Conservation (phyloP, 495 filamentous ascomycete genomes). For the Lophium mytilinum region DNA sequence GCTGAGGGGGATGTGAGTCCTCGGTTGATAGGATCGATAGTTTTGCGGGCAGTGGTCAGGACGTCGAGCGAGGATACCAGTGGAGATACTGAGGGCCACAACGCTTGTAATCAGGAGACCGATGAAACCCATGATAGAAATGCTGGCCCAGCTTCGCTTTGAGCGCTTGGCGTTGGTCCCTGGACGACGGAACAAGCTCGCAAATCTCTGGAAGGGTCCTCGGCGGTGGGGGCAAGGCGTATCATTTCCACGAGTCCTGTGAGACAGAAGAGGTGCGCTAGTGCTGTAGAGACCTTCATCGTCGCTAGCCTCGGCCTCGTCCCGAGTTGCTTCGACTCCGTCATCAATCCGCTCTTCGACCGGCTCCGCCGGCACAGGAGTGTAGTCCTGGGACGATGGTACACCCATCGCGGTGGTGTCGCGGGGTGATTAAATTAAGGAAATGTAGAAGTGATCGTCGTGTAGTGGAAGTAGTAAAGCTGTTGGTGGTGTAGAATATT, state of each 20-base stretch:
- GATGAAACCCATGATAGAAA: constrained; percentile 1
- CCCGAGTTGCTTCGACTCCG: neutral
- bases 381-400: constrained; percentile 3
- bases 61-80: constrained; percentile 4
- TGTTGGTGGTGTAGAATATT: neutral
- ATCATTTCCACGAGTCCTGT: constrained; percentile 5
- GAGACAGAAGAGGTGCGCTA: constrained; percentile 9
- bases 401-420: neutral
- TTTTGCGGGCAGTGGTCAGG: neutral
- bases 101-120: constrained; percentile 1
- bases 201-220: neutral
- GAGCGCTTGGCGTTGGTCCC: neutral
- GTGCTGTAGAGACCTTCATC: constrained; percentile 8
- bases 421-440: neutral
- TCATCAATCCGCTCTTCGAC: constrained; percentile 10
- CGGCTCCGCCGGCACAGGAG: neutral
- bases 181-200: neutral
- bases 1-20: neutral
- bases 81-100: constrained; percentile 5
- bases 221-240: neutral
- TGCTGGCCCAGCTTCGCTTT: constrained; percentile 5
- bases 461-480: neutral
- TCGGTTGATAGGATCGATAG: neutral
- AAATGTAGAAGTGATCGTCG: neutral
- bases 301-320: neutral